phyloP scores from a whole-genome alignment of 148 eudicot species.

The Diospyros kaki region DNA sequence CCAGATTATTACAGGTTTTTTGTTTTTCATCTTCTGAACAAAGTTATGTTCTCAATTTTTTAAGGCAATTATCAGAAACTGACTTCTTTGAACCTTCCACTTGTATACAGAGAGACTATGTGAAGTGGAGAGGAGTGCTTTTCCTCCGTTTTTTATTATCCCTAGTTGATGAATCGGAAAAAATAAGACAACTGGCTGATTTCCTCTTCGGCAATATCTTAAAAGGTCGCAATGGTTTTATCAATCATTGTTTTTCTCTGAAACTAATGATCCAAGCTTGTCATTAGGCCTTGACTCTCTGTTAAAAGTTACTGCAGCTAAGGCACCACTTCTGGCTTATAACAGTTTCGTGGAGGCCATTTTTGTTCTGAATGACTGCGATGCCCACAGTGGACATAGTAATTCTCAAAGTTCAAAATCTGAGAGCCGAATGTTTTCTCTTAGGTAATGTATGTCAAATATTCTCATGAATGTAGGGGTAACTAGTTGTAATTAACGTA shows the following conservation, averaged over 20 bases:
- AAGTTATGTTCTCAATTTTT: background rate
- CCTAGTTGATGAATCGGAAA: slow-evolving; percentile 93
- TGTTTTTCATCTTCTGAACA: background rate
- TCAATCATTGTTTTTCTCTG: background rate
- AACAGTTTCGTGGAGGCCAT: slow-evolving; percentile 96
- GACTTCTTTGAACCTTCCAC: slow-evolving; percentile 2
- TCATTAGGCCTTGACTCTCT: slow-evolving; percentile 11
- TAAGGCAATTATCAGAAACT: slow-evolving; percentile 5
- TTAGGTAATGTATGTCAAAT: slow-evolving; percentile 40
- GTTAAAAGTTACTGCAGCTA: slow-evolving; percentile 46
- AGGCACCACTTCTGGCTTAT: slow-evolving; percentile 96
- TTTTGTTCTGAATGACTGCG: slow-evolving; percentile 85
- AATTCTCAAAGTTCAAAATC: slow-evolving; percentile 49
- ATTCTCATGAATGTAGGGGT: background rate
- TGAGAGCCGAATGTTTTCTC: slow-evolving; percentile 60
- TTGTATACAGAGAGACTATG: slow-evolving; percentile 80
- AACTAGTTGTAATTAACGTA: background rate
- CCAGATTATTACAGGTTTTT: slow-evolving; percentile 82
- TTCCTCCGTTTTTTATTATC: slow-evolving; percentile 80
- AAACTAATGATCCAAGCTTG: background rate
- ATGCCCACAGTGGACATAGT: slow-evolving; percentile 56
- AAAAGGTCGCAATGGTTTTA: slow-evolving; percentile 52
- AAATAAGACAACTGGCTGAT: slow-evolving; percentile 81
- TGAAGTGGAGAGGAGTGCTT: slow-evolving; percentile 97
- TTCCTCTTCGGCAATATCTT: slow-evolving; percentile 86